Conservation (phyloP, 768 basidiomycete genomes). For the Mycena floridula region DNA sequence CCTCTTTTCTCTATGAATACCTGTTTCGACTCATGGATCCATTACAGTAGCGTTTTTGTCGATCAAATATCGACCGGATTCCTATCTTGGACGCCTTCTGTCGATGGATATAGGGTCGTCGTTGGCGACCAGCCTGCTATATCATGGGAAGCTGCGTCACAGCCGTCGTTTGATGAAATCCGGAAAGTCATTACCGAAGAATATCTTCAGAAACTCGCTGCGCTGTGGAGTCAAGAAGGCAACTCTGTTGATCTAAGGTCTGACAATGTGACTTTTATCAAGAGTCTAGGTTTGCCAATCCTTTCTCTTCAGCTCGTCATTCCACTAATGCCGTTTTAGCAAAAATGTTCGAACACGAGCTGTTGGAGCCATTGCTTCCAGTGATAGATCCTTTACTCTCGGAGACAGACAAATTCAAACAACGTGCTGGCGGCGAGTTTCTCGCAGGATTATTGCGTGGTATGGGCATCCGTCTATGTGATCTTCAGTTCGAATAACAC, state of each 20-base stretch:
- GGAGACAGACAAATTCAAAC: constrained; percentile 77
- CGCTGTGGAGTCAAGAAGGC: constrained; percentile 75
- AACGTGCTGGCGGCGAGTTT: constrained; percentile 68
- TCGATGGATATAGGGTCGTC: constrained; percentile 53
- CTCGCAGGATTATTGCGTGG: constrained; percentile 6
- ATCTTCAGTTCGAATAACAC: background rate
- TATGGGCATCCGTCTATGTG: background rate
- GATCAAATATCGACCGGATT: constrained; percentile 80
- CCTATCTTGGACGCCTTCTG: constrained; percentile 58
- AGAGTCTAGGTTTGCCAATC: constrained; percentile 30
- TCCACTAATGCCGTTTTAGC: constrained; percentile 36
- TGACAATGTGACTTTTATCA: constrained; percentile 37
- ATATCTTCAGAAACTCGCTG: constrained; percentile 57
- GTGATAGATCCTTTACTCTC: constrained; percentile 55
- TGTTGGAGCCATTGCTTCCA: constrained; percentile 45
- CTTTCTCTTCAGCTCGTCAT: too few relatives aligned
- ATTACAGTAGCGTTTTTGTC: constrained; percentile 44
- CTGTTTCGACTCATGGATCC: background rate
- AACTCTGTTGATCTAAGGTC: constrained; percentile 50
- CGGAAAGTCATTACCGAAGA: constrained; percentile 34
- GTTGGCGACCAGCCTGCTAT: constrained; percentile 30
- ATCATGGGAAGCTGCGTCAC: constrained; percentile 50
- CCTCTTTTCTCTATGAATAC: constrained; percentile 5
- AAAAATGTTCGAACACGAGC: constrained; percentile 55
- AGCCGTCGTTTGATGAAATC: constrained; percentile 46